Conservation (phyloP, 2,329 filamentous ascomycete genomes). For the Corinectria fuckeliana region DNA sequence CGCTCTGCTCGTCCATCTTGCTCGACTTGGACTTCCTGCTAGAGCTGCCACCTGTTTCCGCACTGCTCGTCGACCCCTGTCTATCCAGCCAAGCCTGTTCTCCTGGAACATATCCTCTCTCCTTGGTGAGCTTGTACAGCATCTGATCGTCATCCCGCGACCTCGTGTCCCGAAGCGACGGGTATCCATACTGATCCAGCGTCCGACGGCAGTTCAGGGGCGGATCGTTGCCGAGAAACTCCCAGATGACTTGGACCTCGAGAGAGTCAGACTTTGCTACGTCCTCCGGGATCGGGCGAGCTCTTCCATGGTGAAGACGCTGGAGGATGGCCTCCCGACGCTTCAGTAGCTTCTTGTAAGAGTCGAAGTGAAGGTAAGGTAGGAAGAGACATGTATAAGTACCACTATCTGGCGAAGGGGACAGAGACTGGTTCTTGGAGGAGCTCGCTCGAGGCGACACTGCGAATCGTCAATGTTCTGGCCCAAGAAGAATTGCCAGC, state of each 20-base stretch:
- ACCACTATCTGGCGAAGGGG: constrained; percentile 39
- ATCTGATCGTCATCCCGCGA: constrained; percentile 71
- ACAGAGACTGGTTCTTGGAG: constrained; percentile 37
- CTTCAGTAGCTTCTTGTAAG: constrained; percentile 62
- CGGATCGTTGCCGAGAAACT: constrained; percentile 65
- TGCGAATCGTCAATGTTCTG: constrained; percentile 4
- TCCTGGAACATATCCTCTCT: constrained; percentile 40
- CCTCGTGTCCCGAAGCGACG: constrained; percentile 64
- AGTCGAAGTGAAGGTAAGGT: constrained; percentile 70
- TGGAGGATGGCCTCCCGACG: constrained; percentile 62
- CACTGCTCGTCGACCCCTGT: constrained; percentile 40
- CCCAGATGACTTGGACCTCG: constrained; percentile 67
- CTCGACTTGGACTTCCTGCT: constrained; percentile 36
- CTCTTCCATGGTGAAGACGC: constrained; percentile 59
- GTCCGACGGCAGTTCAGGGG: constrained; percentile 68
- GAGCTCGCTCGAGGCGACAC: constrained; percentile 47
- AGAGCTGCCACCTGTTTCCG: constrained; percentile 35
- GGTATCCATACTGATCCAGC: constrained; percentile 69
- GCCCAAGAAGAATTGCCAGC: accelerated
- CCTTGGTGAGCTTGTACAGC: constrained; percentile 69
- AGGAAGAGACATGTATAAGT: constrained; percentile 59
- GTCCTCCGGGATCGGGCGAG: constrained; percentile 60
- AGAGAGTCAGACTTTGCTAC: constrained; percentile 62
- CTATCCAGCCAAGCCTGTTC: constrained; percentile 35
- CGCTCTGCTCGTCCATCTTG: constrained; percentile 36